Evolutionary conservation across 2,329 filamentous ascomycete species (phyloP), one percentile per base, ranked within the genome.

Genomic region (Hypoxylon sp.): DNA sequence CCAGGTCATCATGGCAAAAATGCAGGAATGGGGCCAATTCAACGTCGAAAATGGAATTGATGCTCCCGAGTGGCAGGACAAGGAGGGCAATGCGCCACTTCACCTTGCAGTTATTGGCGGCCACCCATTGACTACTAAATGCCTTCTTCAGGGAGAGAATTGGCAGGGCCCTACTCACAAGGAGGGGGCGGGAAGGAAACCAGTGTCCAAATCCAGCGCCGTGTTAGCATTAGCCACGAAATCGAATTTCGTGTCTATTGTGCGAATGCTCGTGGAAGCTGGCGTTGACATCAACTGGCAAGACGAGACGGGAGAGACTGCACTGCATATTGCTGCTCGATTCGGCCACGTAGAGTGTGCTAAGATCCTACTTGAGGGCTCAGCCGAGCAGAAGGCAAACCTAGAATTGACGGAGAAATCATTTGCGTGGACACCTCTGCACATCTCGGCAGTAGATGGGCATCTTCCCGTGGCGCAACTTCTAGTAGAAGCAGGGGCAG

Each of bases 391-490:
- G 73, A 93, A 91, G 76, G 90, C 91, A 0, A 83, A 98, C 69
- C 83, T 94, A 0, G 92, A 97, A 74, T 82, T 97, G 37, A 82
- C 87, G 0, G 96, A 99, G 77, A 92, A 91, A 60, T 91, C 92
- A 0, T 98, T 97, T 77, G 90, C 91, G 2, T 99, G 96, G 95
- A 98, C 96, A 0, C 93, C 96, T n/a, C 84, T 99, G 11, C 96
- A 97, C 77, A 92, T 97, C 71, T 93, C 95, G 8, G 93, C 92
- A 60, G 95, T 98, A 2, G 95, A 99, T 76, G 95, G 95, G 0
- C 91, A 94, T 71, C 80, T 94, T 10, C 81, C 86, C 0, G 89
- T 97, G 44, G 92, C 92, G 0, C 87, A 94, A 76, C 84, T 96
- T 25, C 85, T 99, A 3, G 87, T 97, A 44, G 88, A 91, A 54